phyloP scores from a whole-genome alignment of 257 asterid genomes.

The Lithospermum erythrorhizon region DNA sequence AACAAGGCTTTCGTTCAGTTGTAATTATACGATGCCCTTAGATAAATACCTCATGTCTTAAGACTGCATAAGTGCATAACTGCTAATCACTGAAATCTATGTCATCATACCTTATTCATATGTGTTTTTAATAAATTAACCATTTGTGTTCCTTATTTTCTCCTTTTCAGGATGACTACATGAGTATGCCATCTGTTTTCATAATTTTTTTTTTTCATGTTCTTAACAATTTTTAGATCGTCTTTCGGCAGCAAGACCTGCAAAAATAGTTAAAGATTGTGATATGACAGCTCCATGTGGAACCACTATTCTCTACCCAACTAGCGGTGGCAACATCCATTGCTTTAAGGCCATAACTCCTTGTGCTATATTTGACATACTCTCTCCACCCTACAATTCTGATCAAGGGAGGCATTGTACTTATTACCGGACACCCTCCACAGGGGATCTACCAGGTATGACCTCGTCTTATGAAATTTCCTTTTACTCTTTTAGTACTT shows the following conservation, averaged over 20 bases:
- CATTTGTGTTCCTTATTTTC: neutral
- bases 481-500: neutral
- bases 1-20: too few species aligned
- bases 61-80: too few species aligned
- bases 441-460: conserved; percentile 72
- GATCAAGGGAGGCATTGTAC: conserved; percentile 94
- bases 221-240: conserved; percentile 7
- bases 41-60: too few species aligned
- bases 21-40: too few species aligned
- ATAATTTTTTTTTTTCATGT: conserved; percentile 3
- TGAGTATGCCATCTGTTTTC: too few species aligned
- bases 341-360: conserved; percentile 87
- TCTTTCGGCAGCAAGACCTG: conserved; percentile 70
- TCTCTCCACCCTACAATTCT: conserved; percentile 89
- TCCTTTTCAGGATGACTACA: neutral
- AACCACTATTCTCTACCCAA: conserved; percentile 80
- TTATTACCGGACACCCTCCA: conserved; percentile 60
- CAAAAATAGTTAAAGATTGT: conserved; percentile 54
- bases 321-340: conserved; percentile 86
- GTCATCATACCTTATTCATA: too few species aligned
- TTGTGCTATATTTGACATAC: conserved; percentile 93
- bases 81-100: too few species aligned
- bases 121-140: too few species aligned
- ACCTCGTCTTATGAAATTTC: neutral
- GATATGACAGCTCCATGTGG: conserved; percentile 83